Evolutionary conservation across 108 stramenopile genomes (phyloP).

Genomic region (Cyclotella sp.): DNA sequence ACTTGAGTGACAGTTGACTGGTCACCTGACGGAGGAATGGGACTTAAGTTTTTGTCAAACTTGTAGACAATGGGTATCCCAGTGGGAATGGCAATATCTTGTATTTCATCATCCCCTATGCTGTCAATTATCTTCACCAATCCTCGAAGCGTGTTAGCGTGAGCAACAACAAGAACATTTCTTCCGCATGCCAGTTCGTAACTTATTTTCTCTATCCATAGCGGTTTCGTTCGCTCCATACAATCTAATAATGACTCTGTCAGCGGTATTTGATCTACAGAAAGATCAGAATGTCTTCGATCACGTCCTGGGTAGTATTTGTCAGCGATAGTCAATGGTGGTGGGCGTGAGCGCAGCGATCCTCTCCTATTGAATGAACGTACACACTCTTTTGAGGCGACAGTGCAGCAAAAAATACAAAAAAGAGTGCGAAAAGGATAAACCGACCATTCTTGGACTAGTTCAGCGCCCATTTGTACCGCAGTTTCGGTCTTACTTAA

Average conservation of each 20-base stretch:
- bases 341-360: conserved; percentile 77
- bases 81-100: conserved; percentile 92
- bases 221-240: conserved; percentile 83
- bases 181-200: conserved; percentile 82
- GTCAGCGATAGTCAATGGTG: conserved; percentile 70
- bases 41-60: conserved; percentile 73
- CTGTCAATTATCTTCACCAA: conserved; percentile 82
- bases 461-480: conserved; percentile 74
- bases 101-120: conserved; percentile 77
- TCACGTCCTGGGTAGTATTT: conserved; percentile 89
- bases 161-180: conserved; percentile 93
- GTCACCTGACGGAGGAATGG: conserved; percentile 64
- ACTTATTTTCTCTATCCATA: conserved; percentile 89
- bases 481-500: conserved; percentile 88
- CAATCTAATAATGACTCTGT: conserved; percentile 91
- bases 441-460: conserved; percentile 83
- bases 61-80: conserved; percentile 96
- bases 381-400: not conserved
- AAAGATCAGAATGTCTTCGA: conserved; percentile 83
- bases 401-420: not conserved
- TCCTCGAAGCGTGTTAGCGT: conserved; percentile 90
- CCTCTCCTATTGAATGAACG: conserved; percentile 27
- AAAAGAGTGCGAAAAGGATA: conserved; percentile 6
- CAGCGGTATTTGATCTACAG: conserved; percentile 78
- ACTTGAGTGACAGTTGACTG: conserved; percentile 62